phyloP scores from a whole-genome alignment of 2,329 filamentous ascomycete species.

The Incumbomyces lentus region DNA sequence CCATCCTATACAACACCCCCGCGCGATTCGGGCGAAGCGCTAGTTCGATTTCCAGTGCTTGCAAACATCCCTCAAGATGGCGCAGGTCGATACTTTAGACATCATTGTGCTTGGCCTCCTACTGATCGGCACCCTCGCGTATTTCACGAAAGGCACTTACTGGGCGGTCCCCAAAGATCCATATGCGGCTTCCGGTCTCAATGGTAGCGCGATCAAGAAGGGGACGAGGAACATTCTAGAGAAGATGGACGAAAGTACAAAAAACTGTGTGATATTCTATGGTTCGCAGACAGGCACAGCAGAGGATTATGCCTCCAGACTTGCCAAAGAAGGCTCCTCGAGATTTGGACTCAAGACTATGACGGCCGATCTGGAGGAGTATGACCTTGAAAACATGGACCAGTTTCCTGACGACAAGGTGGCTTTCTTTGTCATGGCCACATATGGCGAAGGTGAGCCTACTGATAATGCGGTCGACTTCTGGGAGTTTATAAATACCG shows the following conservation, averaged over 20 bases:
- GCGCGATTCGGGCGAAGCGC: no score
- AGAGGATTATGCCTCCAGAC: conserved; percentile 90
- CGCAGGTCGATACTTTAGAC: conserved; percentile 92
- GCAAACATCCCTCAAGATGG: conserved; percentile 51
- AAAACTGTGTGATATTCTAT: conserved; percentile 98
- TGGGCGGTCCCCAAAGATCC: conserved; percentile 86
- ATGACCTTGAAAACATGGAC: conserved; percentile 92
- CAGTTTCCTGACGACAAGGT: conserved; percentile 80
- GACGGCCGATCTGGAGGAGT: conserved; percentile 96
- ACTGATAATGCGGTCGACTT: conserved; percentile 99
- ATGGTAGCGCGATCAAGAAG: conserved; percentile 59
- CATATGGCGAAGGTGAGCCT: conserved; percentile 95
- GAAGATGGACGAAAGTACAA: conserved; percentile 89
- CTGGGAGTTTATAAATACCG: conserved; percentile 84
- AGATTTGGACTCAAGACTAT: conserved; percentile 95
- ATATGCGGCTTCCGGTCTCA: conserved; percentile 65
- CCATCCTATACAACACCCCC: no score
- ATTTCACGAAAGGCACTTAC: conserved; percentile 94
- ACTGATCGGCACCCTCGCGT: conserved; percentile 77
- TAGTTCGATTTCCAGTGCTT: no score
- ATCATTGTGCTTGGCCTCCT: conserved; percentile 79
- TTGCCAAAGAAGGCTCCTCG: conserved; percentile 95
- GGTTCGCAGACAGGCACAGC: conserved; percentile 97
- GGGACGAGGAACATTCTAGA: conserved; percentile 85
- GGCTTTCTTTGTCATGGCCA: conserved; percentile 89